Base-by-base conservation (phyloP, 192 early-diverging fungal genomes). In the Backusella liffmaniae region DNA sequence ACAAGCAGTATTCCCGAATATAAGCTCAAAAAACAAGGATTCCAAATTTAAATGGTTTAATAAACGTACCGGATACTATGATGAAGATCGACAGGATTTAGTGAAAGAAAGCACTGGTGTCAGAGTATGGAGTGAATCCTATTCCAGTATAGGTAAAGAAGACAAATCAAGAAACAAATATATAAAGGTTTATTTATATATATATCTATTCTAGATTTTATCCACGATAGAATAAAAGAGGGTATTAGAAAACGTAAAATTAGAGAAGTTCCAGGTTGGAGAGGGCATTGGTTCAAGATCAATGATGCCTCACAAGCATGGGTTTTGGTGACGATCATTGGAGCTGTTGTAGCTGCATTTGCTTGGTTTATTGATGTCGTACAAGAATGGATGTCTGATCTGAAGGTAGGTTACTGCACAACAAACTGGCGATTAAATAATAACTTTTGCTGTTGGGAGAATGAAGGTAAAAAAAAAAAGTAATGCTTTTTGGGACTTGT, bases 201-300 rank as follows among this genome's bases (percentile, higher is more conserved):
- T 21, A n/a, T 72, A 13, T 32, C 32, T n/a, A 15, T 23, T 21
- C 37, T 79, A 90, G 95, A 98, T 83, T 97, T 94, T 94, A 92
- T 96, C 49, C 94, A 96, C 76, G 96, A 97, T 83, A 88, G 91
- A 73, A 91, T 92, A 13, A 91, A 93, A 82, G 96, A 97, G 80
- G 86, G 92, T 41, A 86, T 89, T 21, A 82, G 95, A n/a, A 80
- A 90, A 21, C 82, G 89, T 36, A 87, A 81, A 67, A 66, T 93
- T 32, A 86, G 88, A 26, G 83, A 80, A 1, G 77, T 84, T 37
- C 83, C 82, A 23, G 92, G 91, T n/a, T 51, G 87, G 13, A 77
- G 83, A 35, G 93, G 92, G 30, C 84, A 88, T 82, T 82, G 91
- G 65, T 85, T 79, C 21, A 83, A 90, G 67, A 76, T 90, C 41